Base-by-base conservation (phyloP, 495 filamentous ascomycete genomes). In the Articulospora tetracladia region DNA sequence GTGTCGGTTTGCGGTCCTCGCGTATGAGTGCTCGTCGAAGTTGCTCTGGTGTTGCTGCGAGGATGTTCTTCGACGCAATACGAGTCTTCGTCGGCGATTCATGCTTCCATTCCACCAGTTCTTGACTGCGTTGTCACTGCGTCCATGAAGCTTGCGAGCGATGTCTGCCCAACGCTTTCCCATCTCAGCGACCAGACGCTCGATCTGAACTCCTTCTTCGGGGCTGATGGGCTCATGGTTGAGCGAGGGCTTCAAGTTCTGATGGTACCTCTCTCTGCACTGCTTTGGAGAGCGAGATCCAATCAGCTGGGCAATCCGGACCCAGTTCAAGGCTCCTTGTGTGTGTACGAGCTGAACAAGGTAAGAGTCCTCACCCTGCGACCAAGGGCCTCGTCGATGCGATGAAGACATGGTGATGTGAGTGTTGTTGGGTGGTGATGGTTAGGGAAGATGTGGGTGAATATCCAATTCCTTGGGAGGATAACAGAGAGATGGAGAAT, bases 21-120 rank as follows among this genome's bases (percentile, higher is more conserved):
- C 44, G 23, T 59, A 68, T 0, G 62, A 62, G 60, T 47, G 46
- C 59, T 63, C 57, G 53, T 68, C 53, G 63, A 61, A 59, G 61
- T 12, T 28, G 60, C 56, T 57, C 58, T 69, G 27, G 64, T 41
- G 25, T 19, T 44, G 39, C 59, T 61, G 57, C 27, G 61, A 53
- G 23, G 61, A 64, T 68, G 68, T 66, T 68, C 77, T 57, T 68
- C 76, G 62, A 73, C 75, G 69, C 72, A 79, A 74, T 65, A 70
- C 76, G 67, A 76, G 52, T 48, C 81, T 76, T 64, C 76, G 74
- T 62, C 81, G 73, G 65, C 93, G 84, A 75, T 97, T 97, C 86
- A 91, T 87, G 69, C 89, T 90, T 32, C 94, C 93, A 73, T 98
- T 98, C 91, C 91, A 97, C 91, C 92, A 98, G 75, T 98, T 98